Base-by-base conservation (phyloP, 2,329 filamentous ascomycete genomes). In the Epichloe amarillans region DNA sequence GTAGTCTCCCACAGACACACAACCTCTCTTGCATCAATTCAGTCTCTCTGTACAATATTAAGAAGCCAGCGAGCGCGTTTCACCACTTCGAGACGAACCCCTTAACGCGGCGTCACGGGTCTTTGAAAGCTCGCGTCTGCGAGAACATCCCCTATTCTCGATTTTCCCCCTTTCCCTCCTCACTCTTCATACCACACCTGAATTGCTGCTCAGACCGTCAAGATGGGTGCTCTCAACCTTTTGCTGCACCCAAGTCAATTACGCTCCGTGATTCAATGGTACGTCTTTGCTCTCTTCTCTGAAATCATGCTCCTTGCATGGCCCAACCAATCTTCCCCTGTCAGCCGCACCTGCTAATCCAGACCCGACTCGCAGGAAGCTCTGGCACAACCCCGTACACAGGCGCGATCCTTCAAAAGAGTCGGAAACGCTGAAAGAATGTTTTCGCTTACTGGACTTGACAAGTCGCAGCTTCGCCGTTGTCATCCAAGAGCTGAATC, bases 381-480 rank as follows among this genome's bases (percentile, higher is more conserved):
- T 95, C 60, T 97, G 90, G 89, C 93, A 97, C 72, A 88, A 95
- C 56, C 85, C 93, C 12, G 88, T 95, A 19, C 88, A 97, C 73
- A 79, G 77, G 64, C 87, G 91, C 64, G 79, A 95, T 62, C 76
- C 80, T 56, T 73, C 75, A 54, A 86, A 86, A 58, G 93, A 97
- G 69, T 75, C 82, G 30, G 72, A 76, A 50, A 84, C 84, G 15
- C 77, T 94, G 54, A 79, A 80, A 66, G 76, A 82, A 74, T 97
- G 93, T 74, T 97, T 95, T 73, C 73, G 86, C 56, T 88, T 86
- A 67, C 80, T 98, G 57, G 76, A 91, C 61, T 58, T 85, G 72
- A 98, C 93, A 49, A 96, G 90, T 65, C 86, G 93, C 53, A 96
- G 89, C 66, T 98, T 98, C 68, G 76, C 84, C 49, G 77, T 88